Evolutionary conservation across 306 rosid species (phyloP), one percentile per base, ranked within the genome.

Genomic region (Echinosophora koreensis): DNA sequence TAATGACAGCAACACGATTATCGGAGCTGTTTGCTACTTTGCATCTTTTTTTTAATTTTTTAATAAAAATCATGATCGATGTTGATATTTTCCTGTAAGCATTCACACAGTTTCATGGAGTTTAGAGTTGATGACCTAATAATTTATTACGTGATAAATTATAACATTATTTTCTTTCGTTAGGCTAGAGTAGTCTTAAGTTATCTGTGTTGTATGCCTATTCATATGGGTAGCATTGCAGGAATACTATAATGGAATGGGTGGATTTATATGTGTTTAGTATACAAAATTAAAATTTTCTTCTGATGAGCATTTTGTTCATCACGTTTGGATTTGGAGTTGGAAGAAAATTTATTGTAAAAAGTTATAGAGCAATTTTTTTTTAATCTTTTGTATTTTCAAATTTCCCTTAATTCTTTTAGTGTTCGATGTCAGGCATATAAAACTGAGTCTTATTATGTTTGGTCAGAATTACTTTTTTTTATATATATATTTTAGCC

Each of bases 131-230:
- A 47, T 72, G 37, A 15, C 38, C 70, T 66, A 22, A 18, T 18
- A 15, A 10, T 46, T 30, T 74, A 76, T 52, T 75, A 63, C 63
- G 64, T 63, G 71, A 28, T 50, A 39, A 74, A 54, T 63, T 62
- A 28, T 50, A 39, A 74, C 9, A 49, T 50, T 41, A 18, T 64
- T 74, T 75, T 47, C 17, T 51, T 52, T 60, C 13, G 30, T 76
- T 51, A 4, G 34, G 17, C 3, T 56, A 57, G 17, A 51, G 9
- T 7, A 32, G 60, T 61, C 22, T 0, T 0, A 16, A 34, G 79
- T 6, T 73, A 61, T 37, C 7, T 39, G 32, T 50, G 56, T 42
- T 38, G 56, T 66, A 66, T 22, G 59, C 50, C 15, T 30, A 16
- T 55, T 52, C 50, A 6, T 76, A 28, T 35, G 18, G 56, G 32